phyloP scores from a whole-genome alignment of 2,329 filamentous ascomycete species.

The Leptographium wingfieldii region DNA sequence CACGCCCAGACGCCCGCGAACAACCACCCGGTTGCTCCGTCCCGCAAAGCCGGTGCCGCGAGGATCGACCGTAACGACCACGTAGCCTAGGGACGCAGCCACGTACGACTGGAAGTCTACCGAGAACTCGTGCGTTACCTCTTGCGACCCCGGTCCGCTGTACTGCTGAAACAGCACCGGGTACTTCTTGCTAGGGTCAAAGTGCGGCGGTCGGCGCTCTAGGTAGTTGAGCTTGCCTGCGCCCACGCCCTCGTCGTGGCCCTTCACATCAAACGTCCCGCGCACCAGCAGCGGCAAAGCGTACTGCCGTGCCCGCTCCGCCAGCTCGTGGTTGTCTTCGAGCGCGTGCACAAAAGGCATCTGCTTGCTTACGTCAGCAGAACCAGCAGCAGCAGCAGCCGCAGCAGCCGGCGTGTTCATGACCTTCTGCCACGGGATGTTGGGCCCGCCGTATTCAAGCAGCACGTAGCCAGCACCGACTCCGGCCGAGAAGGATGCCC shows the following conservation, averaged over 20 bases:
- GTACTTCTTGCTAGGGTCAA: conserved; percentile 71
- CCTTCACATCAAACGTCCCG: conserved; percentile 69
- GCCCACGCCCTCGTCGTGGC: conserved; percentile 23
- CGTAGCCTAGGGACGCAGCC: conserved; percentile 73
- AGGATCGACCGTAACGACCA: conserved; percentile 90
- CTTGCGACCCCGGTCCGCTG: conserved; percentile 86
- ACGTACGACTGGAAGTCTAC: conserved; percentile 89
- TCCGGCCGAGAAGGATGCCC: conserved; percentile 69
- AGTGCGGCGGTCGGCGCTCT: conserved; percentile 82
- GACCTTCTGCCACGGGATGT: conserved; percentile 83
- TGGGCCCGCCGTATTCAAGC: conserved; percentile 73
- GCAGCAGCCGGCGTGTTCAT: conserved; percentile 53
- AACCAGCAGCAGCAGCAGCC: conserved; percentile 17
- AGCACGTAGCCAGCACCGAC: conserved; percentile 70
- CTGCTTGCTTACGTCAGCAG: too few species aligned
- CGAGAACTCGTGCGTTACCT: conserved; percentile 64
- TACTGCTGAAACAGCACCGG: conserved; percentile 94
- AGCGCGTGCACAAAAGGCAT: conserved; percentile 51
- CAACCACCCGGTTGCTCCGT: conserved; percentile 66
- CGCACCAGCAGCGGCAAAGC: conserved; percentile 77
- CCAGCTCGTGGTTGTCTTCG: conserved; percentile 64
- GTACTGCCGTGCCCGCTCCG: conserved; percentile 56
- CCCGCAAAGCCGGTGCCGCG: conserved; percentile 87
- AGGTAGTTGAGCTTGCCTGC: conserved; percentile 54
- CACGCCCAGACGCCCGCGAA: conserved; percentile 72